Base-by-base conservation (phyloP, 1,139 yeast species). In the Pichia inconspicua region DNA sequence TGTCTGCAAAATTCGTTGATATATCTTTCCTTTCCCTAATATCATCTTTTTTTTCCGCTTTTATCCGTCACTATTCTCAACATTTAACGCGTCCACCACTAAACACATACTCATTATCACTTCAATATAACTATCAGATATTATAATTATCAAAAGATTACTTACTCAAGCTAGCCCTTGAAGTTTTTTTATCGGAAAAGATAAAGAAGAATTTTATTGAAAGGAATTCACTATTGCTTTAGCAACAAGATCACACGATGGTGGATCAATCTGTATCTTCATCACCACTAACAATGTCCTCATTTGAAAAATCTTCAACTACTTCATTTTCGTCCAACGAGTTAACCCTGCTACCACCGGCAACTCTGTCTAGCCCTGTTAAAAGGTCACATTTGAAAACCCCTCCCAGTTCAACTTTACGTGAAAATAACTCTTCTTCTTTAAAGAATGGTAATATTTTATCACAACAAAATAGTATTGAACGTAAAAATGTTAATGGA, bases 321-420 rank as follows among this genome's bases (percentile, higher is more conserved):
- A 34, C 22, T 15, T 34, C 22, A 10, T 17, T 34, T 5, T 34
- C 37, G 7, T 15, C 37, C 10, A 15, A 34, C 3, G 15, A 9
- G 5, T 37, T 37, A 9, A 22, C 40, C 2, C 41, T 53, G 31
- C 28, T 54, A 8, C 55, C 56, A 5, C 41, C 56, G 2, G 50
- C 58, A 11, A 42, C 44, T 22, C 34, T 52, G 10, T 34, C 52
- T 2, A 53, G 56, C 41, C 58, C 58, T 9, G 50, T 53, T 35
- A 58, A 51, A 45, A 51, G 55, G 32, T 58, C 53, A 60, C 58
- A 43, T 47, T 58, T 47, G 57, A 59, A 45, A 22, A 61, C 65
- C 1, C 65, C 65, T 3, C 65, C 65, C 3, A 59, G 57, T 43
- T 60, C 64, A 12, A 58, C 58, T 7, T 27, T 56, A 17, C 53